phyloP scores from a whole-genome alignment of 345 rosid genomes.

The Xanthoceras sorbifolium region DNA sequence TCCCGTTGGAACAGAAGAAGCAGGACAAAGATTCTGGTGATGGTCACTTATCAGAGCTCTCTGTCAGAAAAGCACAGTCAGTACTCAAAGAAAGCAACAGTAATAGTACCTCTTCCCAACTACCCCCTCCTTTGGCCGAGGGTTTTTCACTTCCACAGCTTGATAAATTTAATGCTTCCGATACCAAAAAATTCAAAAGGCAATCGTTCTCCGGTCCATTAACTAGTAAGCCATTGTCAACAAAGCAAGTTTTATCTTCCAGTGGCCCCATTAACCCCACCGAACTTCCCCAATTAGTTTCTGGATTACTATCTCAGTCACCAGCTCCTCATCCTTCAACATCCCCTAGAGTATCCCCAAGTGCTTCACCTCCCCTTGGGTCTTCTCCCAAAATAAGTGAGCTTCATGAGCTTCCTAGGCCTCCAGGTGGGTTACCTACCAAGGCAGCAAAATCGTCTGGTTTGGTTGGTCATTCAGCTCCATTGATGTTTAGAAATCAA shows the following conservation, averaged over 20 bases:
- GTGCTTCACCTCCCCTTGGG: slow-evolving; percentile 78
- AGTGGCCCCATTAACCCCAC: slow-evolving; percentile 46
- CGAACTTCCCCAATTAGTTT: slow-evolving; percentile 45
- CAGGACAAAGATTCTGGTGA: slow-evolving; percentile 45
- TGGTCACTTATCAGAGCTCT: slow-evolving; percentile 27
- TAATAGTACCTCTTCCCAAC: slow-evolving; percentile 38
- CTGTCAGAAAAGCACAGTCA: slow-evolving; percentile 25
- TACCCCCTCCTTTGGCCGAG: slow-evolving; percentile 67
- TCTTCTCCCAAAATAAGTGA: slow-evolving; percentile 80
- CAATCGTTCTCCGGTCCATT: slow-evolving; percentile 83
- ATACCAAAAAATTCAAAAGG: slow-evolving; percentile 49
- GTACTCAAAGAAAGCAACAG: slow-evolving; percentile 41
- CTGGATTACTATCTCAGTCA: slow-evolving; percentile 48
- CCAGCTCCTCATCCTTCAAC: slow-evolving; percentile 49
- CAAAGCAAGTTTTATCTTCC: slow-evolving; percentile 51
- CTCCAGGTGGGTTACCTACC: slow-evolving; percentile 54
- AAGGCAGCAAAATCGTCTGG: slow-evolving; percentile 58
- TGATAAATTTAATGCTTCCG: slow-evolving; percentile 34
- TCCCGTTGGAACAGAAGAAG: slow-evolving; percentile 82
- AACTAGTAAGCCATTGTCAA: slow-evolving; percentile 46
- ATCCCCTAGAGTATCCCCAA: slow-evolving; percentile 77
- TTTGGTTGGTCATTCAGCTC: slow-evolving; percentile 82
- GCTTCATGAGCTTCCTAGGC: slow-evolving; percentile 97
- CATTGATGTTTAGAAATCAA: slow-evolving; percentile 61
- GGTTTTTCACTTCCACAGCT: slow-evolving; percentile 37